Base-by-base conservation (phyloP, 345 rosid genomes). In the Populus tremula region DNA sequence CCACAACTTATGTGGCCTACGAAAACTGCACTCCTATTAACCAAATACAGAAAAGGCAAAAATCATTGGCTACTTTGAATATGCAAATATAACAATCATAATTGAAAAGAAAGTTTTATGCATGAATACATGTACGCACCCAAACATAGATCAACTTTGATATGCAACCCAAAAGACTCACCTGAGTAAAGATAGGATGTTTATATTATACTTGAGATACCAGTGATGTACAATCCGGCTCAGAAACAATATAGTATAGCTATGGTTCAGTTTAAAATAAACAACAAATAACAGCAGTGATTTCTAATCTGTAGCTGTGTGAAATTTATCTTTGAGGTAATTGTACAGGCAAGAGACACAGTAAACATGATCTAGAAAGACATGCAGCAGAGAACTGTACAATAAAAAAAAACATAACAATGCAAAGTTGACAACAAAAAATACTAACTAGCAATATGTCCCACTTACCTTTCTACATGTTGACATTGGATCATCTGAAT, bases 401-500 rank as follows among this genome's bases (percentile, higher is more conserved):
- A 72, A 36, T 4, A 45, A 35, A 38, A 67, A 25, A 21, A 25
- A 23, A 25, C n/a, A 18, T 5, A 14, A 0, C 3, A 21, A 69
- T 23, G 54, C 50, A 69, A 21, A 36, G 39, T 6, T 67, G 38
- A 67, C 45, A 67, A n/a, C 17, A 43, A 27, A 69, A 69, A 45
- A 47, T 21, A 38, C 29, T 6, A 43, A 59, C 5, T 17, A 41
- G 63, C 31, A 54, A 43, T 11, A 38, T 13, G 12, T 45, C 38
- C 39, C 3, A 31, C 66, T 59, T 74, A 92, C 97, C 97, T 93
- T 94, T 79, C 96, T 88, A 86, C 99, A 93, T 14, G 97, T 93
- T 78, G 97, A 88, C 98, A 93, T 89, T 3, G 99, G 96, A 83
- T 93, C 98, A 82, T 95, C 99, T n/a, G 99, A 93, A 82, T 95